Conservation (phyloP, 768 basidiomycete species). For the Russula compacta region DNA sequence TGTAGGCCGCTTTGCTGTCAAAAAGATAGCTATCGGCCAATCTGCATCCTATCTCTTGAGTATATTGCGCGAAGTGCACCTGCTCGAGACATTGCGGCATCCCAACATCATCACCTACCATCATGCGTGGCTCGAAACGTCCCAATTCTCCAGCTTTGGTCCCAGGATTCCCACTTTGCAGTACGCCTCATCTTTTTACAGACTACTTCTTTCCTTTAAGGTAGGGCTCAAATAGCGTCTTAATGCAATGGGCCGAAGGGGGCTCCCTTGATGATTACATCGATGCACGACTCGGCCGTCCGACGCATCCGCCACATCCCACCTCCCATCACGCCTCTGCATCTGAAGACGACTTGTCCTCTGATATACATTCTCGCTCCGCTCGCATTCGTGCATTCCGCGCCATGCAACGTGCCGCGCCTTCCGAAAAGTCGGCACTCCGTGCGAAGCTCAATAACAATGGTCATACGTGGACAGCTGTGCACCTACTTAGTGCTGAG, state of each 20-base stretch:
- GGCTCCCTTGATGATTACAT: constrained; percentile 85
- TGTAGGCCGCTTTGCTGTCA: constrained; percentile 81
- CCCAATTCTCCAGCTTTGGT: constrained; percentile 81
- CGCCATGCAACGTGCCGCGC: constrained; percentile 53
- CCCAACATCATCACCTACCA: constrained; percentile 94
- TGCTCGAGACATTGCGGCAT: constrained; percentile 81
- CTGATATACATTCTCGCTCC: constrained; percentile 40
- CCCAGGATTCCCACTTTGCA: constrained; percentile 83
- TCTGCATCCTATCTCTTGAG: constrained; percentile 79
- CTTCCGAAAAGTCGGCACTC: constrained; percentile 54
- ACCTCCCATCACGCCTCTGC: constrained; percentile 38
- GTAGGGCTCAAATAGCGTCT: constrained; percentile 38
- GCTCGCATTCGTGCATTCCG: constrained; percentile 72
- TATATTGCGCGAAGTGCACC: constrained; percentile 77
- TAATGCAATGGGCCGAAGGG: constrained; percentile 93
- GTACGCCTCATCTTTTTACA: constrained; percentile 34
- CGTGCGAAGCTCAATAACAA: constrained; percentile 38
- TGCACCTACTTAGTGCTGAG: constrained; percentile 77
- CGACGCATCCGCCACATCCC: constrained; percentile 20
- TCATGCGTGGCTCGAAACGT: constrained; percentile 86
- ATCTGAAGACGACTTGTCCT: constrained; percentile 20
- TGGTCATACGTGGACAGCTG: constrained; percentile 50
- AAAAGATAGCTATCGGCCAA: constrained; percentile 92
- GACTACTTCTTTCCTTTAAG: neutral
- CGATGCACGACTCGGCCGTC: constrained; percentile 62